Evolutionary conservation across 352 stramenopile species (phyloP).

Genomic region (Hyaloperonospora brassicae): DNA sequence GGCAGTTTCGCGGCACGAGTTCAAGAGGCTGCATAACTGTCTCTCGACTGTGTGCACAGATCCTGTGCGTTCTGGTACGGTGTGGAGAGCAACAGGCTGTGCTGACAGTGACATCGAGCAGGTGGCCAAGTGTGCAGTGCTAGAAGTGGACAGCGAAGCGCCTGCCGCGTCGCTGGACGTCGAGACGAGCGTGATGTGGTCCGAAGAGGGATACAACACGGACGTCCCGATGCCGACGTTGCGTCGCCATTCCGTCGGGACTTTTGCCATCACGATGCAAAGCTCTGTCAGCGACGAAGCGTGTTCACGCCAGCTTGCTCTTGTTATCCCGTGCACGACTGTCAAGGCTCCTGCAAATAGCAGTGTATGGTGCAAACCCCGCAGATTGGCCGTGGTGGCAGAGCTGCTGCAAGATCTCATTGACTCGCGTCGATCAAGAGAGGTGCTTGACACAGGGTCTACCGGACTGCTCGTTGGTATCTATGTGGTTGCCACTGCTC

Average conservation of each 20-base stretch:
- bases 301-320: conserved; percentile 22
- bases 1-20: conserved; percentile 22
- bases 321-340: conserved; percentile 37
- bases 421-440: conserved; percentile 3
- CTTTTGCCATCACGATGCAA: conserved; percentile 36
- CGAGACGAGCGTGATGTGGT: conserved; percentile 30
- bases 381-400: conserved; percentile 17
- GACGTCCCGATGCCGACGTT: conserved; percentile 34
- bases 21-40: conserved; percentile 27
- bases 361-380: conserved; percentile 36
- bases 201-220: conserved; percentile 37
- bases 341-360: conserved; percentile 12
- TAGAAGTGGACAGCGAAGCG: conserved; percentile 18
- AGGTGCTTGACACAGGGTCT: conserved; percentile 3
- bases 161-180: conserved; percentile 15
- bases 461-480: conserved; percentile 21
- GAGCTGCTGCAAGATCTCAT: conserved; percentile 20
- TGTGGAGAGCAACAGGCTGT: conserved; percentile 20
- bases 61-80: conserved; percentile 4
- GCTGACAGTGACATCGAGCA: conserved; percentile 24
- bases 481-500: conserved; percentile 12
- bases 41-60: conserved; percentile 15
- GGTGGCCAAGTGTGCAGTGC: conserved; percentile 28
- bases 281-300: conserved; percentile 1
- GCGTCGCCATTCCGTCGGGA: conserved; percentile 25